Base-by-base conservation (phyloP, 148 eudicot species). In the Drosera capensis region DNA sequence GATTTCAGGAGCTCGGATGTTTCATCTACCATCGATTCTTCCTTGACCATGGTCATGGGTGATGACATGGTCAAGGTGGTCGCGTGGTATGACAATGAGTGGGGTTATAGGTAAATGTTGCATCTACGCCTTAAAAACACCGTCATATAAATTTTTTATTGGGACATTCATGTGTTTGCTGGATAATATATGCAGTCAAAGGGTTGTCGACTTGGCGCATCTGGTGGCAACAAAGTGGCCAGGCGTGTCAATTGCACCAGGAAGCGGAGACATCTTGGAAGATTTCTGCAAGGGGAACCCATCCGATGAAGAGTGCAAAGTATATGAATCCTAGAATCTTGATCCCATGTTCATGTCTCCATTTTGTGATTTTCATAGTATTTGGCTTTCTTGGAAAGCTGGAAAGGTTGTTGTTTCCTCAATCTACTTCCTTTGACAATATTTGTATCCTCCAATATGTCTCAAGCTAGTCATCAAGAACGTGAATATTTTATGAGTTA, bases 41-140 rank as follows among this genome's bases (percentile, higher is more conserved):
- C 95, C 20, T 72, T 90, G 64, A 85, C 94, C n/a, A 90, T 90
- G 99, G 99, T 90, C 49, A 90, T 90, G 99, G 99, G 99, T 45
- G 99, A 81, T 58, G 99, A 90, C 23, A 90, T 90, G 99, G 88
- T 90, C 41, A 90, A 90, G 79, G 99, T 90, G 25, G 95, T 90
- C 25, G 97, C 97, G 20, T 90, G 99, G 99, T 90, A 90, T 25
- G 99, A 90, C 69, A 90, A 90, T 26, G 99, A 90, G 57, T 90
- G 95, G 99, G 99, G 99, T 55, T 90, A 90, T 82, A 88, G 97
- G 97, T 88, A 46, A 30, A 16, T 1, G 7, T 45, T 5, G 2
- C 4, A 2, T 18, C 23, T 31, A 16, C 23, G 23, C 46, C 24
- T 43, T 20, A 5, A 11, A 6, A 28, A 28, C 31, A 5, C 7